Conservation (phyloP, 306 rosid genomes). For the Crataegus laevigata region DNA sequence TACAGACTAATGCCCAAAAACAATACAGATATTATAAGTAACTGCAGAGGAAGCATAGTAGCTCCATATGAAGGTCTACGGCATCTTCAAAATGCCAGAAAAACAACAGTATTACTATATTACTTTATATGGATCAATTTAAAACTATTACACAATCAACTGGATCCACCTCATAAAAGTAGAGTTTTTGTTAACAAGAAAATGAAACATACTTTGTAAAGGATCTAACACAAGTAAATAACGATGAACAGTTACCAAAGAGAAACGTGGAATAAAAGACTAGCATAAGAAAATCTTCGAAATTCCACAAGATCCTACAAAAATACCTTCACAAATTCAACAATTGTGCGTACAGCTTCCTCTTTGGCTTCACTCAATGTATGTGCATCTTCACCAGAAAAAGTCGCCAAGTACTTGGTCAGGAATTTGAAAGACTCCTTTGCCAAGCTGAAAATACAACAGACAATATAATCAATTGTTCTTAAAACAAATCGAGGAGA, state of each 20-base stretch:
- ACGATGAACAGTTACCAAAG: not conserved
- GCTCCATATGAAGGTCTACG: not conserved
- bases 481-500: not conserved
- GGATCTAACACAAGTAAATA: not conserved
- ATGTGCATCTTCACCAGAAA: conserved; percentile 63
- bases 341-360: conserved; percentile 75
- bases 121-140: not conserved
- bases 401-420: conserved; percentile 69
- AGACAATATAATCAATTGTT: conserved; percentile 2
- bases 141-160: not conserved
- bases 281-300: not conserved
- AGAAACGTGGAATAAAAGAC: not conserved
- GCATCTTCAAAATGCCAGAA: not conserved
- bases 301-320: not conserved
- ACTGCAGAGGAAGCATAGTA: not conserved
- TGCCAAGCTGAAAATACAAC: conserved; percentile 42
- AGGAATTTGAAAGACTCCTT: conserved; percentile 78
- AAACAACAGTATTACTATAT: not conserved
- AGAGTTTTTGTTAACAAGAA: not conserved
- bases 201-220: not conserved
- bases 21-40: not conserved
- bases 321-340: conserved; percentile 80
- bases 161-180: not conserved
- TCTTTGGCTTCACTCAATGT: conserved; percentile 74
- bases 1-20: not conserved